Evolutionary conservation across 2,329 filamentous ascomycete species (phyloP).

Genomic region (Ilyonectria mors-panacis): DNA sequence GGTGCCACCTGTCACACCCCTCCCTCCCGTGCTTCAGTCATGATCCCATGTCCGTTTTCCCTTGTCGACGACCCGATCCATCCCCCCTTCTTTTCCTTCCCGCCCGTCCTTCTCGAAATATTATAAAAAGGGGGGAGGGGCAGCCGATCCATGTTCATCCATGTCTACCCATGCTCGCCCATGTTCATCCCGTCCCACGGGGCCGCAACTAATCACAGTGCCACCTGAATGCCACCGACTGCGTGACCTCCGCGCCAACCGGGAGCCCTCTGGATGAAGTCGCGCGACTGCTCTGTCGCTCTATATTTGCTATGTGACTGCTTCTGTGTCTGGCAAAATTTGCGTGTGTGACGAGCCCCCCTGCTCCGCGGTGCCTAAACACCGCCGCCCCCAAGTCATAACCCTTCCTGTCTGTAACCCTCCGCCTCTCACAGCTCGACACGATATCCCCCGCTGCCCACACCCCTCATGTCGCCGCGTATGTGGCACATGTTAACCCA

Average conservation of each 20-base stretch:
- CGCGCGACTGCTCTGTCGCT: background rate
- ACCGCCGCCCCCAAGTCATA: conserved; percentile 30
- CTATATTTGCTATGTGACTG: background rate
- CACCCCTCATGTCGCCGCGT: conserved; percentile 15
- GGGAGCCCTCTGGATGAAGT: background rate
- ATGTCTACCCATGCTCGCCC: conserved; percentile 8
- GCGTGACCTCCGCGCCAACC: conserved; percentile 5
- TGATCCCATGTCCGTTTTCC: conserved; percentile 21
- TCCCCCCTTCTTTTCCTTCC: conserved; percentile 16
- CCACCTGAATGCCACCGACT: conserved; percentile 5
- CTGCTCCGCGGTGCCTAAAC: conserved; percentile 3
- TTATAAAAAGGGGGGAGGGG: conserved; percentile 8
- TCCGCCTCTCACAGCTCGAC: conserved; percentile 53
- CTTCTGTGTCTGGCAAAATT: background rate
- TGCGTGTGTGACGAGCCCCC: conserved; percentile 2
- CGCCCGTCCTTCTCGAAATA: conserved; percentile 30
- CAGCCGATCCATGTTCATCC: conserved; percentile 7
- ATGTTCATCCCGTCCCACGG: conserved; percentile 1
- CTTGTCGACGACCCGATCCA: conserved; percentile 28
- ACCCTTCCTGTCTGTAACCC: conserved; percentile 31
- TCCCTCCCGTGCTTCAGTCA: conserved; percentile 15
- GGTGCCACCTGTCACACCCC: conserved; percentile 4
- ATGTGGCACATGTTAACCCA: conserved; percentile 45
- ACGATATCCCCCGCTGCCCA: conserved; percentile 43
- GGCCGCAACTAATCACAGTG: background rate